Conservation (phyloP, 352 stramenopile species). For the Phytophthora tubulina region DNA sequence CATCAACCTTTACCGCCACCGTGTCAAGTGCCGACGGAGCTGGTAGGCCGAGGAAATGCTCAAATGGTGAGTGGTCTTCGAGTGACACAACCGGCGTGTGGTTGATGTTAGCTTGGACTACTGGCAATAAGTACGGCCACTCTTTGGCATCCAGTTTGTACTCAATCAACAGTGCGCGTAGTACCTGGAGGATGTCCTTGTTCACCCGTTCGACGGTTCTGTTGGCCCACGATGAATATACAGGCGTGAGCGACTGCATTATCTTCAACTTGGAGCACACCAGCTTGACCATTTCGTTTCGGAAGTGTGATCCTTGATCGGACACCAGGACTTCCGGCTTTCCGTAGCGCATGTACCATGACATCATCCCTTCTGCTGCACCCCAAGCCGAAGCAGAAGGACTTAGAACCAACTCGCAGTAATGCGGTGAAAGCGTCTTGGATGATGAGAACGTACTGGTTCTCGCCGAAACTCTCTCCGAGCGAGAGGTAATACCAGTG, state of each 20-base stretch:
- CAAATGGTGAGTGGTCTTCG: not conserved
- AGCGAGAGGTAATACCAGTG: slow-evolving; percentile 35
- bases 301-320: slow-evolving; percentile 39
- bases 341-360: slow-evolving; percentile 38
- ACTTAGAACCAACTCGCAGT: slow-evolving; percentile 29
- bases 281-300: slow-evolving; percentile 2
- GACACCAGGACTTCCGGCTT: slow-evolving; percentile 24
- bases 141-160: slow-evolving; percentile 3
- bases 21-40: not conserved
- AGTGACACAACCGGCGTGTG: not conserved
- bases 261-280: slow-evolving; percentile 6
- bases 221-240: slow-evolving; percentile 4
- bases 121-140: slow-evolving; percentile 7
- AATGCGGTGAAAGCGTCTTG: slow-evolving; percentile 38
- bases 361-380: slow-evolving; percentile 24
- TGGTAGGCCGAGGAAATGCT: slow-evolving; percentile 3
- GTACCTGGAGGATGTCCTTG: slow-evolving; percentile 6
- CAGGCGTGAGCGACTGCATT: slow-evolving; percentile 3
- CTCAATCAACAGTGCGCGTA: slow-evolving; percentile 2
- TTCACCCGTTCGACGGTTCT: slow-evolving; percentile 5
- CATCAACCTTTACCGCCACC: not conserved
- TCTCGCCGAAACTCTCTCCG: slow-evolving; percentile 20
- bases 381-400: not conserved
- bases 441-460: slow-evolving; percentile 32
- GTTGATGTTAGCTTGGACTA: not conserved